Evolutionary conservation across 306 rosid genomes (phyloP).

Genomic region (Ceratonia siliqua): DNA sequence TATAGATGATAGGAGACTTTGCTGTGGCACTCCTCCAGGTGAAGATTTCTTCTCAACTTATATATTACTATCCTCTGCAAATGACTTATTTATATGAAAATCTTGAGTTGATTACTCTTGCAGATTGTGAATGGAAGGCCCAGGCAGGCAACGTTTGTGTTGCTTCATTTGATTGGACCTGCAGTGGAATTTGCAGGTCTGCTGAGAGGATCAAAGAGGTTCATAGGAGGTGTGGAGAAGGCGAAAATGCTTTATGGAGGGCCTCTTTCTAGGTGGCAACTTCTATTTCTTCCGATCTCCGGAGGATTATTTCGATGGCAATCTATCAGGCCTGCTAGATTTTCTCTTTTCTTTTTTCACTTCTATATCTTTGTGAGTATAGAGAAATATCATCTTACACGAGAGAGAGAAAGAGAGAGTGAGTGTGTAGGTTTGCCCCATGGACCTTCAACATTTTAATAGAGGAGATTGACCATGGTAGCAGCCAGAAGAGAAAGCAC

Average conservation of each 20-base stretch:
- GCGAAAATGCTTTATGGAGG: conserved; percentile 88
- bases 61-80: neutral
- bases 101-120: conserved; percentile 33
- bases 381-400: conserved; percentile 47
- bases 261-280: conserved; percentile 62
- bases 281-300: conserved; percentile 64
- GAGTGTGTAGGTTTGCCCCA: conserved; percentile 43
- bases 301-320: conserved; percentile 49
- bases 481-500: conserved; percentile 54
- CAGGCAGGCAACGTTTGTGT: conserved; percentile 99
- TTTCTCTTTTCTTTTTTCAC: neutral
- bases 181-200: conserved; percentile 96
- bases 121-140: conserved; percentile 99
- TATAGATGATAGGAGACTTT: conserved; percentile 88
- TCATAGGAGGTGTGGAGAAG: conserved; percentile 94
- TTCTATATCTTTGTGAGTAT: conserved; percentile 45
- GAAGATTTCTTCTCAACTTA: conserved; percentile 8
- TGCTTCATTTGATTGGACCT: conserved; percentile 96
- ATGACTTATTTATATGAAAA: too few relatives aligned
- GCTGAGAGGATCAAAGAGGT: conserved; percentile 96
- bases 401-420: conserved; percentile 33
- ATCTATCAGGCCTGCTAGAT: conserved; percentile 37
- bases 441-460: conserved; percentile 72
- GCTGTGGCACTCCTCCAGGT: conserved; percentile 99
- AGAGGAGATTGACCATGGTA: conserved; percentile 62